A percentile compares a stretch with the other conserved stretches of the same genome.
These are phyloP conservation scores for Fusarium illudens DNA, from an alignment of 2,329 filamentous ascomycete genomes.

Conservation along the genomic window DNA sequence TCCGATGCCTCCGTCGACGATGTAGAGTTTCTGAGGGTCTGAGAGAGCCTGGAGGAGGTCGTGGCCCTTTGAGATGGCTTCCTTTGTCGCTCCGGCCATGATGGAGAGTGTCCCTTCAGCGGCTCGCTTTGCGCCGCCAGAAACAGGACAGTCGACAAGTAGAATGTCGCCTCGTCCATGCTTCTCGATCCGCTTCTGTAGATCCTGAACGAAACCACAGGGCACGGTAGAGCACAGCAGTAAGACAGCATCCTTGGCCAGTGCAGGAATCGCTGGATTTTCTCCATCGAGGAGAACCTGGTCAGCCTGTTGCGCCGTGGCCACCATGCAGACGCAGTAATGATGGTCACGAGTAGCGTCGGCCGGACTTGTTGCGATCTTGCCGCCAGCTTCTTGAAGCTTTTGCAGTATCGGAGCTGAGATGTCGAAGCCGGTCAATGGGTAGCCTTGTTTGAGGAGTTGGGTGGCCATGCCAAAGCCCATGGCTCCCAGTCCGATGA, in stretches of 20 bases:
- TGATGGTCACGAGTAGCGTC: conserved; percentile 7
- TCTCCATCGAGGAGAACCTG: conserved; percentile 15
- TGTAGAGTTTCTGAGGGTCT: conserved; percentile 67
- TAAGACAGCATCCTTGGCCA: conserved; percentile 11
- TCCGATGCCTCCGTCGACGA: conserved; percentile 67
- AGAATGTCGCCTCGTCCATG: conserved; percentile 14
- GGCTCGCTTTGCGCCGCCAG: conserved; percentile 50
- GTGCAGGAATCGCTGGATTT: conserved; percentile 7
- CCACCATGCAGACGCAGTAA: conserved; percentile 30
- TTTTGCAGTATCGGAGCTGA: conserved; percentile 10
- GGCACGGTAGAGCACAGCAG: conserved; percentile 21
- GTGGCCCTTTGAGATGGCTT: conserved; percentile 64
- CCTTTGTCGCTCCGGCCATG: conserved; percentile 71
- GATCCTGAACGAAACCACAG: conserved; percentile 14
- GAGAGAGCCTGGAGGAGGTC: conserved; percentile 71
- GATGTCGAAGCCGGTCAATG: conserved; percentile 27
- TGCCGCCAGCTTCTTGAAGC: conserved; percentile 9
- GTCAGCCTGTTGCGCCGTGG: conserved; percentile 24
- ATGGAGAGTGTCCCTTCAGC: conserved; percentile 74
- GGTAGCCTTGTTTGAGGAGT: conserved; percentile 16
- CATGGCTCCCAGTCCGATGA: conserved; percentile 33
- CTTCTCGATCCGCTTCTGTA: conserved; percentile 7
- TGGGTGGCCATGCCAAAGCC: conserved; percentile 31
- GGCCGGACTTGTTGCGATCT: background rate
- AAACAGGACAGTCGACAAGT: conserved; percentile 50